Percentiles rank a stretch among this genome's conserved stretches.
phyloP scores from a whole-genome alignment of 202 grass and related monocot genomes.

The Carex arenaria region DNA sequence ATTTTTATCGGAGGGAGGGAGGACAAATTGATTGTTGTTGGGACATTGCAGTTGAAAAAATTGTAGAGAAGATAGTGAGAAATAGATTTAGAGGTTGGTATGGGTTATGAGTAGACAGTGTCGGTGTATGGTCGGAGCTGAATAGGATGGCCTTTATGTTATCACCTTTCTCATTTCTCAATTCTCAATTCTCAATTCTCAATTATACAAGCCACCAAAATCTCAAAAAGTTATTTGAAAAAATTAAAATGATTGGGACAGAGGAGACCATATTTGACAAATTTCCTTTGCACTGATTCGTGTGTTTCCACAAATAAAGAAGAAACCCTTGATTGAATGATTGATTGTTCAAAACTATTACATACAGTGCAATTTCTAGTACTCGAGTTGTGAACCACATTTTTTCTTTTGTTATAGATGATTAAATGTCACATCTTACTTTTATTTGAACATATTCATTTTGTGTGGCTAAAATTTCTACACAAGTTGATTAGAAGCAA shows the following conservation, averaged over 20 bases:
- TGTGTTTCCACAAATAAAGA: not conserved
- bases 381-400: not conserved
- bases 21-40: not conserved
- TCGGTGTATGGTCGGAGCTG: slow-evolving; percentile 18
- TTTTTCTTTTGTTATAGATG: not conserved
- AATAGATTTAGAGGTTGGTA: slow-evolving; percentile 10
- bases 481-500: not conserved
- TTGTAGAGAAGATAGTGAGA: not conserved
- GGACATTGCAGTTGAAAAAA: not conserved
- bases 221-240: slow-evolving; percentile 12
- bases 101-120: not conserved
- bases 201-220: no score
- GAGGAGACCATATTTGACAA: slow-evolving; percentile 16
- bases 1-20: not conserved
- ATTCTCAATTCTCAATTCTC: not conserved
- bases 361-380: not conserved
- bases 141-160: not conserved
- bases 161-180: not conserved
- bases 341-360: not conserved
- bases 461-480: not conserved
- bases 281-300: not conserved
- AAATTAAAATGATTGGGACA: not conserved
- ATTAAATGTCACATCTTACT: not conserved
- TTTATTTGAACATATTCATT: not conserved
- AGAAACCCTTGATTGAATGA: not conserved